Conservation (phyloP, 139 green algal genomes). For the Closterium sp. region DNA sequence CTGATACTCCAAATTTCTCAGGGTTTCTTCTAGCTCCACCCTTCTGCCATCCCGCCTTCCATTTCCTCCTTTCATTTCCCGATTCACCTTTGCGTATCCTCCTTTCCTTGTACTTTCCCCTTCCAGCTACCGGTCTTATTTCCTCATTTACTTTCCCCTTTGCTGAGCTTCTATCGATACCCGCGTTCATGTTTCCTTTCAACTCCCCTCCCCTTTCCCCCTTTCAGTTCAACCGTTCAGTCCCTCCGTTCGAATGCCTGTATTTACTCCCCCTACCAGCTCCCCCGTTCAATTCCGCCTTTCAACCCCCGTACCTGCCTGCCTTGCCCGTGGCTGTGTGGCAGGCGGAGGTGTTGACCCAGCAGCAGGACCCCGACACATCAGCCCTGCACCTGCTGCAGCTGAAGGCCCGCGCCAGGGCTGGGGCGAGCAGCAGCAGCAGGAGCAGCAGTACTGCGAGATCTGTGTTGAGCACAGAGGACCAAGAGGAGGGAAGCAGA, state of each 20-base stretch:
- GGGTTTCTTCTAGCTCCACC: too few species aligned
- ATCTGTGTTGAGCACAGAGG: background rate
- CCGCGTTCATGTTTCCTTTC: too few species aligned
- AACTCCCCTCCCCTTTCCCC: background rate
- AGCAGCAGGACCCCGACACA: constrained; percentile 58
- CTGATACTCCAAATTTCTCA: too few species aligned
- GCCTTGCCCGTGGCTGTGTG: background rate
- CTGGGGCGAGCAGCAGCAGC: too few species aligned
- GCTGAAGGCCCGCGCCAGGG: background rate
- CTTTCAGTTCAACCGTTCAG: background rate
- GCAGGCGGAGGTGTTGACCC: constrained; percentile 68
- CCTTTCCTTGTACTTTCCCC: background rate
- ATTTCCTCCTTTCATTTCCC: background rate
- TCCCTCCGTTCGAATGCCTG: too few species aligned
- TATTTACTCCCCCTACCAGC: background rate
- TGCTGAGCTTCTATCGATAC: too few species aligned
- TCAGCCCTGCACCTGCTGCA: constrained; percentile 66
- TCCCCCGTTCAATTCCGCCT: background rate
- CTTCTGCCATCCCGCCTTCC: background rate
- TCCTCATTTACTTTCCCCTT: too few species aligned
- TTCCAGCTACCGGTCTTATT: too few species aligned
- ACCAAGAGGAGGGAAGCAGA: background rate
- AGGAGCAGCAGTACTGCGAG: background rate
- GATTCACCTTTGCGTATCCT: background rate
- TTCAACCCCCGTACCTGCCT: background rate